A percentile compares a stretch with the other conserved stretches of the same genome.
phyloP scores from a whole-genome alignment of 139 green algal genomes.

The Chlorella sp. region DNA sequence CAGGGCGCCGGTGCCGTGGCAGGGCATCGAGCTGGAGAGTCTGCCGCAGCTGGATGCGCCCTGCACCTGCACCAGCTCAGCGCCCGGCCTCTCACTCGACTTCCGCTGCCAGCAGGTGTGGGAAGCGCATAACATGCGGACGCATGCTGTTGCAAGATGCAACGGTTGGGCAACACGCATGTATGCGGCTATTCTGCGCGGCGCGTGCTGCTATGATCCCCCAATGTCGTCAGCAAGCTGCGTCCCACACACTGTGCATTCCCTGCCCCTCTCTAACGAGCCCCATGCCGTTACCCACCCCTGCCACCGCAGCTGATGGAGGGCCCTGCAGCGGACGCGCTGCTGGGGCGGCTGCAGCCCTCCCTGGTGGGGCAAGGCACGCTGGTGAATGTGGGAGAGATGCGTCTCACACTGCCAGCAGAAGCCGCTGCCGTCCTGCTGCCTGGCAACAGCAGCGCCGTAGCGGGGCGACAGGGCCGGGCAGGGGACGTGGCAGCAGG shows the following conservation, averaged over 20 bases:
- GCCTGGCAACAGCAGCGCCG: background rate
- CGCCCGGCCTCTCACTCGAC: background rate
- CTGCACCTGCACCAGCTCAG: slow-evolving; percentile 7
- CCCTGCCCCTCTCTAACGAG: too few species aligned
- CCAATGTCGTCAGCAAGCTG: too few species aligned
- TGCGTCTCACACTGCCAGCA: background rate
- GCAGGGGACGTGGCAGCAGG: background rate
- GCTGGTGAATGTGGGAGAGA: slow-evolving; percentile 11
- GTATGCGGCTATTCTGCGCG: too few species aligned
- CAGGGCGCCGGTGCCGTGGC: slow-evolving; percentile 24
- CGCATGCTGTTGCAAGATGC: too few species aligned
- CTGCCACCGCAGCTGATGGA: background rate
- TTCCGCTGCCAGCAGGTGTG: slow-evolving; percentile 18
- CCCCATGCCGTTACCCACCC: too few species aligned
- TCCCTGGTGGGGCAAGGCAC: slow-evolving; percentile 10
- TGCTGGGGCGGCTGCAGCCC: slow-evolving; percentile 24
- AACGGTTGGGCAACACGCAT: too few species aligned
- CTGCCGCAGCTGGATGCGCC: background rate
- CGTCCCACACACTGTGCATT: too few species aligned
- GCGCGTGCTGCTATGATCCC: too few species aligned
- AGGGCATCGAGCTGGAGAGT: slow-evolving; percentile 18
- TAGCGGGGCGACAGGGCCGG: background rate
- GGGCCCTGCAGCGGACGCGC: background rate
- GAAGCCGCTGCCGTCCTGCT: slow-evolving; percentile 1
- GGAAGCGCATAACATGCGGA: too few species aligned